Evolutionary conservation across 176 grass and related monocot species (phyloP), one percentile per base, ranked within the genome.

Genomic region (Oryza meridionalis): DNA sequence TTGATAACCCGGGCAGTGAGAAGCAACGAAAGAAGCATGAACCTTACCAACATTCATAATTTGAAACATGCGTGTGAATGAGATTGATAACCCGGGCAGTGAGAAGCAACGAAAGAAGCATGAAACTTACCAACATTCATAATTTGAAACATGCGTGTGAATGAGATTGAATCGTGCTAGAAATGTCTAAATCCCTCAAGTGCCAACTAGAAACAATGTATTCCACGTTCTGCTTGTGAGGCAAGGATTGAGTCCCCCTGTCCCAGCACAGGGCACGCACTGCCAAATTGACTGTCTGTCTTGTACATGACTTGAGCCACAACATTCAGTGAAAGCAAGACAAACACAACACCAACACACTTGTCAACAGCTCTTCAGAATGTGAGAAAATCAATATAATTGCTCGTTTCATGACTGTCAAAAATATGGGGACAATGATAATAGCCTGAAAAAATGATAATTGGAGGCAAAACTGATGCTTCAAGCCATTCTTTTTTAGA

Each of bases 321-420:
- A 35, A 5, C 33, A 35, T 32, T 32, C 65, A 44, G 3, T 45
- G 58, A 44, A 43, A 55, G 24, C 11, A 37, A 8, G 27, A n/a
- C 35, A 42, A 63, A 82, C 13, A 10, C 69, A 73, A 4, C 16
- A 13, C 25, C 49, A 17, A 38, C 10, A 64, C 29, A 26, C 15
- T 37, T 9, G 14, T 1, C 13, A 79, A 40, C 3, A 25, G 53
- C 15, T 58, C 19, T 58, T 29, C 21, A 79, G 65, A 65, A 53
- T 38, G 67, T 43, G 51, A 13, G 15, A 14, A 22, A 13, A n/a
- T 0, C 3, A 35, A 45, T 32, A 9, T 73, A 11, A 70, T 15
- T 62, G 65, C 65, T 35, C 51, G 71, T 85, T 65, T 44, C 50
- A 62, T 33, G 53, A 65, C 24, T 40, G 16, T 11, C 64, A 45